Percentiles rank a stretch among this genome's conserved stretches.
Conservation (phyloP, 1,139 yeast genomes). For the Geotrichum bryndzae region DNA sequence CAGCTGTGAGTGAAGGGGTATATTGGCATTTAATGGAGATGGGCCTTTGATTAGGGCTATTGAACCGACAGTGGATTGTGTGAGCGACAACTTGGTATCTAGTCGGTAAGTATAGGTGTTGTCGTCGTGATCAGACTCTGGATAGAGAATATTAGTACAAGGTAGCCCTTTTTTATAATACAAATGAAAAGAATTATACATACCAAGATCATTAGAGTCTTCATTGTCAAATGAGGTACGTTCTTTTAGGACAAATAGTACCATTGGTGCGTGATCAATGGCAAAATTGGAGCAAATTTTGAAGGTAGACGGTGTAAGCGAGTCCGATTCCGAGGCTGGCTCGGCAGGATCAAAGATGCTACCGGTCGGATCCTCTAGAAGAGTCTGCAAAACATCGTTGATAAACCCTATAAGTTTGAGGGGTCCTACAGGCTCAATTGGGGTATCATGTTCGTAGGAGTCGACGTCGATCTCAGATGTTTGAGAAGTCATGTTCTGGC, state of each 20-base stretch:
- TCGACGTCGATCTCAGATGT: slow-evolving; percentile 1
- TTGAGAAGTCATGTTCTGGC: slow-evolving; percentile 9
- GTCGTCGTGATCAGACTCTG: neutral
- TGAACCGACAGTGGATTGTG: slow-evolving; percentile 20
- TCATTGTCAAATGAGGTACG: neutral
- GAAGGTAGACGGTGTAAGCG: slow-evolving; percentile 6
- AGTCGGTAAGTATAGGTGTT: slow-evolving; percentile 12
- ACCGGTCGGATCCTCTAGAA: slow-evolving; percentile 16
- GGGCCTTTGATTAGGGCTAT: slow-evolving; percentile 45
- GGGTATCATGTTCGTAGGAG: neutral
- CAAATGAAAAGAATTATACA: neutral
- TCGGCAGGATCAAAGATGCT: slow-evolving; percentile 8
- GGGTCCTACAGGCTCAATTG: slow-evolving; percentile 17
- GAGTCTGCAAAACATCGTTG: slow-evolving; percentile 13
- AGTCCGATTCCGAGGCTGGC: neutral
- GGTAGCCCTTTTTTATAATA: neutral
- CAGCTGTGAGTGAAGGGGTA: slow-evolving; percentile 40
- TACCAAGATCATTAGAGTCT: slow-evolving; percentile 1
- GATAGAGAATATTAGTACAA: neutral
- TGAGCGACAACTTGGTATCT: slow-evolving; percentile 17
- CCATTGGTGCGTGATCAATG: slow-evolving; percentile 16
- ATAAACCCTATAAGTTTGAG: slow-evolving; percentile 15
- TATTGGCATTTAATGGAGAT: slow-evolving; percentile 32
- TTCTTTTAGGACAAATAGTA: slow-evolving; percentile 17
- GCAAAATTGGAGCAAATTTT: slow-evolving; percentile 17